phyloP scores from a whole-genome alignment of 768 basidiomycete genomes.

The Lactarius pseudohatsudake region DNA sequence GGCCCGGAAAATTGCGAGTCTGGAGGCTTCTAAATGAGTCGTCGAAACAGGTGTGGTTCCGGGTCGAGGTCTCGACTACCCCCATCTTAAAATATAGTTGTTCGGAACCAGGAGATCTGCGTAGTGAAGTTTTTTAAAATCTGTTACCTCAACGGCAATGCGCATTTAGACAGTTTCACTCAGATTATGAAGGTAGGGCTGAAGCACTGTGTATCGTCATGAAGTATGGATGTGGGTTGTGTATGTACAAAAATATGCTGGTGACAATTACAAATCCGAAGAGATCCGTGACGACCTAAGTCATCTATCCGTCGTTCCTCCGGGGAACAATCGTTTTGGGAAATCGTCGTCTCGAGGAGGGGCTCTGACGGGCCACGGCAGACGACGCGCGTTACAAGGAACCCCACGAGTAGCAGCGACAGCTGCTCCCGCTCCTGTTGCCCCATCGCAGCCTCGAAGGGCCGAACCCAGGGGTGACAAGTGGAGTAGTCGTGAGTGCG shows the following conservation, averaged over 20 bases:
- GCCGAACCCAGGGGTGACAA: conserved; percentile 8
- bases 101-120: background rate
- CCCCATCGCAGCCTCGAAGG: conserved; percentile 1
- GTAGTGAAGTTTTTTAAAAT: background rate
- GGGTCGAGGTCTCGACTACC: background rate
- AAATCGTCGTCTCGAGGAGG: conserved; percentile 3
- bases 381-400: background rate
- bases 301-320: conserved; percentile 12
- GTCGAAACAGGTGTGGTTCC: background rate
- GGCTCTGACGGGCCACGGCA: background rate
- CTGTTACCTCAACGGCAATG: background rate
- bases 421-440: conserved; percentile 14
- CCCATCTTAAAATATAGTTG: conserved; percentile 1
- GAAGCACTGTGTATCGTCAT: conserved; percentile 1
- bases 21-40: background rate
- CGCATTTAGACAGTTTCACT: background rate
- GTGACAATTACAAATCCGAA: background rate
- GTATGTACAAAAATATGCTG: conserved; percentile 13
- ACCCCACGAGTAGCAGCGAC: conserved; percentile 11
- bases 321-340: conserved; percentile 16
- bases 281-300: conserved; percentile 15
- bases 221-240: background rate
- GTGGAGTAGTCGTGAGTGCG: conserved; percentile 9
- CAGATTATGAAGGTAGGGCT: background rate
- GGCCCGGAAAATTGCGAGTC: background rate